Conservation (phyloP, 495 filamentous ascomycete species). For the Aspergillus incahuasiensis region DNA sequence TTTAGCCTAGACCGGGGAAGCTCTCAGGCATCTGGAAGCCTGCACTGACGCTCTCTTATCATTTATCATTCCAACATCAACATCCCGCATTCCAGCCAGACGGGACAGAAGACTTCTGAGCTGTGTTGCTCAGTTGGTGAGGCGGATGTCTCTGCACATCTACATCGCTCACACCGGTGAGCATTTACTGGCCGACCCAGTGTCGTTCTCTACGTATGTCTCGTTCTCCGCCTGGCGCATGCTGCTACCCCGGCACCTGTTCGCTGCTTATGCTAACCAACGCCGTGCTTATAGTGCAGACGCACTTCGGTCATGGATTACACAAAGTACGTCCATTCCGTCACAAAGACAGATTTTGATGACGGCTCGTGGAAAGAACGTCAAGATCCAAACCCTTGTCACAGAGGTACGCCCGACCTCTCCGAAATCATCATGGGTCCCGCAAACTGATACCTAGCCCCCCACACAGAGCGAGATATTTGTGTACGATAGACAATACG, state of each 20-base stretch:
- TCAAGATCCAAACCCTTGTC: conserved; percentile 68
- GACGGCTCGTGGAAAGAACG: conserved; percentile 74
- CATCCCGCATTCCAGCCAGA: conserved; percentile 26
- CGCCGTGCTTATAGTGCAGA: conserved; percentile 53
- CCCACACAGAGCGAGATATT: conserved; percentile 72
- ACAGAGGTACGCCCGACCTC: conserved; percentile 58
- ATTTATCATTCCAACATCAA: conserved; percentile 25
- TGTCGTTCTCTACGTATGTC: conserved; percentile 64
- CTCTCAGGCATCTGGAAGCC: conserved; percentile 13
- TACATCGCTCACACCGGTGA: conserved; percentile 86
- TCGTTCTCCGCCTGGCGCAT: conserved; percentile 26
- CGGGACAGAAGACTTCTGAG: conserved; percentile 18
- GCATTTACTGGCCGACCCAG: conserved; percentile 67
- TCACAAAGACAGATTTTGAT: conserved; percentile 71
- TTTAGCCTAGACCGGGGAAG: conserved; percentile 19
- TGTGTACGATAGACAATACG: conserved; percentile 72
- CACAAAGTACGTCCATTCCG: conserved; percentile 60
- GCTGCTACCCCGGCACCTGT: conserved; percentile 3
- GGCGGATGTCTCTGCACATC: conserved; percentile 71
- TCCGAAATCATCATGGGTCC: neutral
- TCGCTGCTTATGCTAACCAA: conserved; percentile 18
- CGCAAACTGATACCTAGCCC: neutral
- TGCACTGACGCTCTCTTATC: conserved; percentile 18
- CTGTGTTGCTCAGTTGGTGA: conserved; percentile 33
- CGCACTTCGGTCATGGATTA: conserved; percentile 62